Evolutionary conservation across 148 eudicot species (phyloP).

Genomic region (Silene conica): DNA sequence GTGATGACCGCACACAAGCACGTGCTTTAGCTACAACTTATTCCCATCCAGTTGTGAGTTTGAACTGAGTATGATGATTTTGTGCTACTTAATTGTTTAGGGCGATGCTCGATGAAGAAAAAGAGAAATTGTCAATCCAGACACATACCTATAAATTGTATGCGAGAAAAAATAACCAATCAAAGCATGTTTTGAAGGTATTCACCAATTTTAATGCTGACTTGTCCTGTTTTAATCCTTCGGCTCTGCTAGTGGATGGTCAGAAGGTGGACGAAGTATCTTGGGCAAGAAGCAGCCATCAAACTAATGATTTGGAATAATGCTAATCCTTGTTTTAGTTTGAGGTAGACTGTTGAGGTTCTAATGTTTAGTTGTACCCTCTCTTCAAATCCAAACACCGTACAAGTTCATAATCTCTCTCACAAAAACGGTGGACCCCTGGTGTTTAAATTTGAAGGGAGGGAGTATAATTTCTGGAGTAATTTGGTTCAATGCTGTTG

Average conservation of each 20-base stretch:
- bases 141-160: not conserved
- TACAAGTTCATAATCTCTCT: too few species aligned
- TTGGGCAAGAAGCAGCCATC: constrained; percentile 76
- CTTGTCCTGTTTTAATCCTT: not conserved
- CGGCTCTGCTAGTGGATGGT: constrained; percentile 78
- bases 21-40: constrained; percentile 85
- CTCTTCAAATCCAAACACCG: too few species aligned
- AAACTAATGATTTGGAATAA: constrained; percentile 93
- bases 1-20: constrained; percentile 79
- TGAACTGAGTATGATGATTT: constrained; percentile 1
- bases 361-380: not conserved
- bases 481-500: not conserved
- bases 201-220: constrained; percentile 11
- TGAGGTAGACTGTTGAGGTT: constrained; percentile 42
- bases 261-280: constrained; percentile 75
- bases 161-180: too few species aligned
- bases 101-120: not conserved
- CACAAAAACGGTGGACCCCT: too few species aligned
- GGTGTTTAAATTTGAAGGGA: too few species aligned
- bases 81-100: not conserved
- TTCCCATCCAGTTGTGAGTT: constrained; percentile 99
- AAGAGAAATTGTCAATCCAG: not conserved
- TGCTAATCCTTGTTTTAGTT: constrained; percentile 69
- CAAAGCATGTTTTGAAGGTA: not conserved
- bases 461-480: not conserved